Conservation (phyloP, 345 rosid species). For the Lumnitzera racemosa region DNA sequence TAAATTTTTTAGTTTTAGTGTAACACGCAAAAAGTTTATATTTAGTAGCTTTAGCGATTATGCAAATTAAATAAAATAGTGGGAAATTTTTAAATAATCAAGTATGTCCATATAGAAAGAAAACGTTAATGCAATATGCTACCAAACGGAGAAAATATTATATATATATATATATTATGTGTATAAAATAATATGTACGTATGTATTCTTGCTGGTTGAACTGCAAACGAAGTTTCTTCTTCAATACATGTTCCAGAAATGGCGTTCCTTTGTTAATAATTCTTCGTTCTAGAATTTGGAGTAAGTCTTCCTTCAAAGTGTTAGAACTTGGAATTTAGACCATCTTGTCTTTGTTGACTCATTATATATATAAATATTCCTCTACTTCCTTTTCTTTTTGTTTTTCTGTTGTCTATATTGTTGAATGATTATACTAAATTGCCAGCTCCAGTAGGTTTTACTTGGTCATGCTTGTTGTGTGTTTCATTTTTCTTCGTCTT, state of each 20-base stretch:
- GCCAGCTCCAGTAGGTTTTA: slow-evolving; percentile 14
- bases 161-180: too few relatives aligned
- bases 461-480: slow-evolving; percentile 31
- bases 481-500: slow-evolving; percentile 40
- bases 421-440: not conserved
- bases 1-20: too few relatives aligned
- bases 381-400: not conserved
- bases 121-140: too few relatives aligned
- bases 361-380: not conserved
- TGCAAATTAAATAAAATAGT: too few relatives aligned
- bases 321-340: slow-evolving; percentile 2
- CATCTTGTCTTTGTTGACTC: slow-evolving; percentile 1
- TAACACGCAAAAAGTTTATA: too few relatives aligned
- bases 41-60: too few relatives aligned
- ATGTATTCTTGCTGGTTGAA: not conserved
- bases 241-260: not conserved
- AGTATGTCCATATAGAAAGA: too few relatives aligned
- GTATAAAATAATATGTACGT: too few relatives aligned
- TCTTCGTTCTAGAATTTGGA: slow-evolving; percentile 5
- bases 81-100: too few relatives aligned
- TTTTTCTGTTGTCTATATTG: not conserved
- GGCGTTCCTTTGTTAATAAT: not conserved
- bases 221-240: slow-evolving; percentile 2
- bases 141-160: too few relatives aligned
- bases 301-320: slow-evolving; percentile 14